Evolutionary conservation across 352 stramenopile species (phyloP).

Genomic region (Phytopythium delawarense): DNA sequence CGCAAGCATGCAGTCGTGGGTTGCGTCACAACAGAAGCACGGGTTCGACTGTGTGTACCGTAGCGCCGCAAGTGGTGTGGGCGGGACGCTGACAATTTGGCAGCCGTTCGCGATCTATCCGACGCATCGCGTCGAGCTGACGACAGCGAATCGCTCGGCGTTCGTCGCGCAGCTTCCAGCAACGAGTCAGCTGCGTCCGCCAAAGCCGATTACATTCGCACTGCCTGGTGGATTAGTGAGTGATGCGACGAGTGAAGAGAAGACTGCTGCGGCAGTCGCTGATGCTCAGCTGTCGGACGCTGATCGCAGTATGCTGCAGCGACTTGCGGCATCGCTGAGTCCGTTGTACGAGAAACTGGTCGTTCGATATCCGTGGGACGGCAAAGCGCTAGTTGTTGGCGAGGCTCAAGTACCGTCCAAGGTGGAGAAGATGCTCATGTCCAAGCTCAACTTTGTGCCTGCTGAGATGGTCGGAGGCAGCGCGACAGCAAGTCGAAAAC

Average conservation of each 20-base stretch:
- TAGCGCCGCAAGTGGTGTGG: constrained; percentile 12
- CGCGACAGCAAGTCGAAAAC: constrained; percentile 13
- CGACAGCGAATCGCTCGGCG: constrained; percentile 9
- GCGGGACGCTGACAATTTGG: constrained; percentile 37
- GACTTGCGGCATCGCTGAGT: constrained; percentile 15
- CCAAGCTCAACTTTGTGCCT: constrained; percentile 36
- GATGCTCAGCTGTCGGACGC: constrained; percentile 7
- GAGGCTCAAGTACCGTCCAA: constrained; percentile 23
- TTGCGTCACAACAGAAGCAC: constrained; percentile 27
- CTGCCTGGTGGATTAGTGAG: background rate
- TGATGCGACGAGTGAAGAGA: background rate
- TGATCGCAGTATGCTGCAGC: constrained; percentile 20
- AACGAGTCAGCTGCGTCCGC: constrained; percentile 11
- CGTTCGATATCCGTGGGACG: constrained; percentile 45
- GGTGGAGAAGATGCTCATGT: constrained; percentile 34
- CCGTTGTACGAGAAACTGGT: constrained; percentile 26
- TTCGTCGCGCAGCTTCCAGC: constrained; percentile 19
- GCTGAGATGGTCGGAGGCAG: background rate
- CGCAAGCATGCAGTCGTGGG: constrained; percentile 25
- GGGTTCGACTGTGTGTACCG: constrained; percentile 52
- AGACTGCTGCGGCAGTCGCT: background rate
- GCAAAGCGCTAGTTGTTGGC: constrained; percentile 31
- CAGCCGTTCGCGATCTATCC: constrained; percentile 42
- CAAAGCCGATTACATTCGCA: background rate
- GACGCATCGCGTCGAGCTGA: constrained; percentile 27